Percentiles rank a stretch among this genome's conserved stretches.
These are phyloP conservation scores for Symbiodinium natans DNA, from an alignment of 73 alveolate species.

Conservation along the genomic window DNA sequence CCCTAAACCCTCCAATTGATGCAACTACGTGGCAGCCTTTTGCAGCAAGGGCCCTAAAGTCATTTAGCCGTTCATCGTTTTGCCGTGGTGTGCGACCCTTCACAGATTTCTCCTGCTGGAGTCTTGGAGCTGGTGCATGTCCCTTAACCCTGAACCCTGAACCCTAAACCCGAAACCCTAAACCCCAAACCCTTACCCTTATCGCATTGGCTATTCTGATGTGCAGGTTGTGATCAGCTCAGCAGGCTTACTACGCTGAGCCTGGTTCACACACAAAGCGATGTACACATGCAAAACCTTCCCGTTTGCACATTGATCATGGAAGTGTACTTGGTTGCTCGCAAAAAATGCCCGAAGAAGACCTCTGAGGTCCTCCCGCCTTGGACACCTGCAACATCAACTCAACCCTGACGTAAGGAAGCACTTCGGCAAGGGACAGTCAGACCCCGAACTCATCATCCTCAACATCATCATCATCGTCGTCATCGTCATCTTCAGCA, in stretches of 20 bases:
- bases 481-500: background rate
- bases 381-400: background rate
- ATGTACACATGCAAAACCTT: background rate
- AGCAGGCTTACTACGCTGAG: no score
- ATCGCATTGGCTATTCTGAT: background rate
- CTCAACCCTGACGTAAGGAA: background rate
- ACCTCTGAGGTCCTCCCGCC: background rate
- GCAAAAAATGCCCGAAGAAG: background rate
- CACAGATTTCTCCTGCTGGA: no score
- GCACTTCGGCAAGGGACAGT: background rate
- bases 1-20: no score
- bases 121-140: no score
- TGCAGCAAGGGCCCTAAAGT: no score
- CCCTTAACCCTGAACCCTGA: no score
- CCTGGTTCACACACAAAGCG: background rate
- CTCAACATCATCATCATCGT: background rate
- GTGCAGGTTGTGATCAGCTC: background rate
- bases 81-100: no score
- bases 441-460: background rate
- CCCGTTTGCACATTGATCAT: background rate
- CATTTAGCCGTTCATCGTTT: no score
- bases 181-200: no score
- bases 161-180: no score
- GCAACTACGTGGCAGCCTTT: no score
- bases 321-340: background rate